phyloP scores from a whole-genome alignment of 805 yeast genomes.

The Metschnikowia vanudenii region DNA sequence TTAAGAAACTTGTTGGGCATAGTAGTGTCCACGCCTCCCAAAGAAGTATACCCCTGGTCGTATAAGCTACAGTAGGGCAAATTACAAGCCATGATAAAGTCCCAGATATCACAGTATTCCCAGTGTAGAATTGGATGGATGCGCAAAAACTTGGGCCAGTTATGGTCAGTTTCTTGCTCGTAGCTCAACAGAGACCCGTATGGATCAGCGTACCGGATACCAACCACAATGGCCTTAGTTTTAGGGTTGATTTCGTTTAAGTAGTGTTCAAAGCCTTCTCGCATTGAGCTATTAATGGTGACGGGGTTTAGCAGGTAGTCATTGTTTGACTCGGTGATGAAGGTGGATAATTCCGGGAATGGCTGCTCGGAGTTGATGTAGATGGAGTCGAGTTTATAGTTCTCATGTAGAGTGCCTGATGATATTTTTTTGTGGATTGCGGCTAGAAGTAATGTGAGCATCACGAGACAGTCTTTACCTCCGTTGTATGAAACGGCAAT shows the following conservation, averaged over 20 bases:
- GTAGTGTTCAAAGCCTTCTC: constrained; percentile 67
- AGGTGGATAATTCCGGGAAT: constrained; percentile 66
- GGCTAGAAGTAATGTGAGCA: constrained; percentile 73
- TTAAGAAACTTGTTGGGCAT: constrained; percentile 60
- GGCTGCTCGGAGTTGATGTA: constrained; percentile 74
- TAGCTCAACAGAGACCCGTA: constrained; percentile 58
- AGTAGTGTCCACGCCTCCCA: constrained; percentile 79
- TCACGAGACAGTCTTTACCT: constrained; percentile 93
- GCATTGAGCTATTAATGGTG: constrained; percentile 50
- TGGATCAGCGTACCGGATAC: constrained; percentile 87
- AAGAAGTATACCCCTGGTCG: constrained; percentile 81
- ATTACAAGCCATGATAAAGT: constrained; percentile 58
- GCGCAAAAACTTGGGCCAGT: constrained; percentile 87
- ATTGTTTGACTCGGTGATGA: constrained; percentile 54
- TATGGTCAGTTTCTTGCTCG: constrained; percentile 76
- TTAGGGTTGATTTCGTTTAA: constrained; percentile 46
- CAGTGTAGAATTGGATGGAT: constrained; percentile 88
- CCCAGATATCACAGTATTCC: constrained; percentile 85
- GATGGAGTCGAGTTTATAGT: constrained; percentile 53
- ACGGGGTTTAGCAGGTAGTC: constrained; percentile 55
- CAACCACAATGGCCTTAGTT: constrained; percentile 78
- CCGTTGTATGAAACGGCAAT: constrained; percentile 89
- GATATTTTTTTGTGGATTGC: constrained; percentile 34
- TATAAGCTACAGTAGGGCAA: constrained; percentile 74
- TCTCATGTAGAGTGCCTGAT: constrained; percentile 20